A percentile compares a stretch with the other conserved stretches of the same genome.
phyloP scores from a whole-genome alignment of 371 early-diverging fungal species.

The Mortierella sp. region DNA sequence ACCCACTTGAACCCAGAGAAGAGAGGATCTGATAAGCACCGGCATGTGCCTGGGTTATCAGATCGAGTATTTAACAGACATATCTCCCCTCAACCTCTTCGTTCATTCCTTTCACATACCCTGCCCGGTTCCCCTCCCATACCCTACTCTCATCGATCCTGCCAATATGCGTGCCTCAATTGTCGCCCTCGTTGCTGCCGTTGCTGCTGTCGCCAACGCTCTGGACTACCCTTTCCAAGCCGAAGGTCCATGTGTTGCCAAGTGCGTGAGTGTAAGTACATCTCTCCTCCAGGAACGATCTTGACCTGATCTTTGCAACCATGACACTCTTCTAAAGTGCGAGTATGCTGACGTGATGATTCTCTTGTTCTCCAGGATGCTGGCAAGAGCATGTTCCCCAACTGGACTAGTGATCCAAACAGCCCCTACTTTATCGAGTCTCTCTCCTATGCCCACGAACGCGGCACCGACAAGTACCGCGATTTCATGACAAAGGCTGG shows the following conservation, averaged over 20 bases:
- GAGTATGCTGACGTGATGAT: not conserved
- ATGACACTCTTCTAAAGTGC: too few species aligned
- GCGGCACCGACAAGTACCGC: slow-evolving; percentile 27
- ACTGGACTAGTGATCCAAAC: slow-evolving; percentile 27
- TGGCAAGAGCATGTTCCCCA: slow-evolving; percentile 23
- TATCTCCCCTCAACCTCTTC: not conserved
- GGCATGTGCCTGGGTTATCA: too few species aligned
- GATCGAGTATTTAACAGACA: too few species aligned
- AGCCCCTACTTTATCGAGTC: slow-evolving; percentile 37
- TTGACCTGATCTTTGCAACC: too few species aligned
- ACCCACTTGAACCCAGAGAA: too few species aligned
- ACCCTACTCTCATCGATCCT: not conserved
- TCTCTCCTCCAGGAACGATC: too few species aligned
- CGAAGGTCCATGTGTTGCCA: slow-evolving; percentile 24
- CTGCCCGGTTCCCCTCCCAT: not conserved
- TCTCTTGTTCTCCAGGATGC: slow-evolving; percentile 7
- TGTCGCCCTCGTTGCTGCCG: slow-evolving; percentile 17
- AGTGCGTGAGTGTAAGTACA: slow-evolving; percentile 25
- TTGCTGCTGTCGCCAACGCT: slow-evolving; percentile 23
- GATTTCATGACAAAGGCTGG: slow-evolving; percentile 30
- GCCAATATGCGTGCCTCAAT: slow-evolving; percentile 17
- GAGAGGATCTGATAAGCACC: too few species aligned
- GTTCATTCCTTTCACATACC: not conserved
- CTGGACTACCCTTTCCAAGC: slow-evolving; percentile 33
- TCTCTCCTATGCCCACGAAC: slow-evolving; percentile 17